These are phyloP conservation scores for Penicillium bovifimosum DNA, from an alignment of 495 filamentous ascomycete genomes.

Conservation along the genomic window DNA sequence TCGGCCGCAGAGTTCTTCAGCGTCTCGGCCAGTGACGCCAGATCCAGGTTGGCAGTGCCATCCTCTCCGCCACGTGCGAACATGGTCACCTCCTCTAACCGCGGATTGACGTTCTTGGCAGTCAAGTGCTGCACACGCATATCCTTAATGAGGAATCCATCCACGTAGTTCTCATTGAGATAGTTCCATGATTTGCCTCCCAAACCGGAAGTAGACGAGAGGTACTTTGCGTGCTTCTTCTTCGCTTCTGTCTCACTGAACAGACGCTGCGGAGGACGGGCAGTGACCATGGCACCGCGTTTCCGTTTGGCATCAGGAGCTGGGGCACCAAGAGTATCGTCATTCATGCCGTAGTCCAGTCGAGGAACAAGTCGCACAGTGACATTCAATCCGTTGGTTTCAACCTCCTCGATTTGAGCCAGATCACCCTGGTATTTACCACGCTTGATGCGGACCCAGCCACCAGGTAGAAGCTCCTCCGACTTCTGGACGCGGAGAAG, in stretches of 20 bases:
- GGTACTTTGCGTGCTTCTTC: slow-evolving; percentile 72
- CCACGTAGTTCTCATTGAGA: slow-evolving; percentile 78
- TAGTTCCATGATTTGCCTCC: slow-evolving; percentile 76
- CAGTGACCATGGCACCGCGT: slow-evolving; percentile 51
- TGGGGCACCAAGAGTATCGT: slow-evolving; percentile 58
- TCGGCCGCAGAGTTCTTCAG: slow-evolving; percentile 71
- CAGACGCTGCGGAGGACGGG: slow-evolving; percentile 78
- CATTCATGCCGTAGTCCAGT: slow-evolving; percentile 83
- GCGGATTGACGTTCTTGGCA: slow-evolving; percentile 85
- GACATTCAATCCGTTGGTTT: slow-evolving; percentile 85
- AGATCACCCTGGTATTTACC: slow-evolving; percentile 84
- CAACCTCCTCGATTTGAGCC: slow-evolving; percentile 88
- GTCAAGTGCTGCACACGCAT: slow-evolving; percentile 80
- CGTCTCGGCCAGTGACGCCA: slow-evolving; percentile 80
- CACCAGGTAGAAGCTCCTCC: slow-evolving; percentile 76
- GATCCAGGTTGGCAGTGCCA: slow-evolving; percentile 87
- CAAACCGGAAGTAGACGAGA: slow-evolving; percentile 49
- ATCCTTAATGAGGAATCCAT: slow-evolving; percentile 91
- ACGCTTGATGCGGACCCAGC: slow-evolving; percentile 84
- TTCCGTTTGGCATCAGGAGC: slow-evolving; percentile 65
- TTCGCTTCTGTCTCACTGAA: slow-evolving; percentile 93
- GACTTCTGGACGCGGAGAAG: slow-evolving; percentile 84
- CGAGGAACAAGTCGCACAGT: slow-evolving; percentile 82
- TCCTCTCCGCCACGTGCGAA: slow-evolving; percentile 87
- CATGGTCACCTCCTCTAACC: slow-evolving; percentile 88